These are phyloP conservation scores for Ormosia semicastrata DNA, from an alignment of 306 rosid species.

Conservation along the genomic window DNA sequence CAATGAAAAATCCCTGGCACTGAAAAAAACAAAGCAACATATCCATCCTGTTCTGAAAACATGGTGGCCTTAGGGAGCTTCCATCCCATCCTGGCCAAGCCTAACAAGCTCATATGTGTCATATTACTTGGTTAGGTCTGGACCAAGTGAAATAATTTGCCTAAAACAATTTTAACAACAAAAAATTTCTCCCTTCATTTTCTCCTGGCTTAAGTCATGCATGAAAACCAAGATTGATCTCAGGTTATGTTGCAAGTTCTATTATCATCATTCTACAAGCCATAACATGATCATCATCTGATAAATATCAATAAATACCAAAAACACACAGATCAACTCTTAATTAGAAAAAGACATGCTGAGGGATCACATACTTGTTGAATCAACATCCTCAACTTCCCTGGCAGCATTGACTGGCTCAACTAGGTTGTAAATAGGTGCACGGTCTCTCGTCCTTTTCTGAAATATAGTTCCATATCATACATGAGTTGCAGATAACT, in stretches of 20 bases:
- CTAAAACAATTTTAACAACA: background rate
- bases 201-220: slow-evolving; percentile 12
- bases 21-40: background rate
- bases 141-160: slow-evolving; percentile 22
- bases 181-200: slow-evolving; percentile 13
- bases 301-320: background rate
- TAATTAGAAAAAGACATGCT: background rate
- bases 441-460: slow-evolving; percentile 49
- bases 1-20: slow-evolving; percentile 6
- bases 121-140: background rate
- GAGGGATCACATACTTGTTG: slow-evolving; percentile 47
- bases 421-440: slow-evolving; percentile 34
- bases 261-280: slow-evolving; percentile 4
- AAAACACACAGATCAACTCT: slow-evolving; percentile 2
- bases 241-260: slow-evolving; percentile 1
- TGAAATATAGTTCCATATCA: slow-evolving; percentile 42
- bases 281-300: background rate
- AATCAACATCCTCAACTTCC: slow-evolving; percentile 44
- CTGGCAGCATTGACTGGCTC: slow-evolving; percentile 46
- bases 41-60: background rate
- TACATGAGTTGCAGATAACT: slow-evolving; percentile 29
- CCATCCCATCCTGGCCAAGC: background rate
- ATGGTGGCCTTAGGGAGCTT: slow-evolving; percentile 2
- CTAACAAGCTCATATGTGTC: background rate
- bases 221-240: slow-evolving; percentile 7